Evolutionary conservation across 2,329 filamentous ascomycete species (phyloP), one percentile per base, ranked within the genome.

Genomic region (Arachnopeziza araneosa): DNA sequence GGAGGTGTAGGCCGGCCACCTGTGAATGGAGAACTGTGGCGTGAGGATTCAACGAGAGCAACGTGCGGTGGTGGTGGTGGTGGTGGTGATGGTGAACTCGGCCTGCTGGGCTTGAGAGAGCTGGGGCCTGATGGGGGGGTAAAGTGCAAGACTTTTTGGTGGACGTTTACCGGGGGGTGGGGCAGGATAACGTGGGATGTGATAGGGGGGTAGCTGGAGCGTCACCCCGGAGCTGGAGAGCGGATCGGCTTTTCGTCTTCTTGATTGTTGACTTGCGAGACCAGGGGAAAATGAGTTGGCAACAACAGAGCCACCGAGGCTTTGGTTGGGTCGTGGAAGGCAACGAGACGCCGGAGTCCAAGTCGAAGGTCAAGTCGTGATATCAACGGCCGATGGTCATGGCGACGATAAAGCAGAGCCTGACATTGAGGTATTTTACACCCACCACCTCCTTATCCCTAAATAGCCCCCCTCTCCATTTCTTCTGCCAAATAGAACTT

Each of bases 111-210:
- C 5, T 24, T 53, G 21, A 53, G 56, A 57, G 19, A 50, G 26
- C 36, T 32, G 49, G 50, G 24, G 50, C 49, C 17, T 12, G 54
- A 50, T 21, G 21, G 44, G 44, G 19, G 36, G 19, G 24, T 23
- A 36, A 36, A 17, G 55, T 56, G 30, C 6, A 52, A 50, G 57
- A 17, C 36, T 44, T 44, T 19, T 21, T n/a, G n/a, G 22, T 24
- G 52, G 26, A 49, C 17, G 55, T 60, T 54, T 51, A 57, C 30
- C 59, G 55, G 51, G 6, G 44, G 23, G 54, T 54, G 58, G 58
- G 54, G 58, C 54, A 60, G 49, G 19, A 52, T 19, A 32, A 54
- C 51, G 54, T 54, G 53, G 53, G 58, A 50, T 56, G 54, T 56
- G 57, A 52, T 57, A 48, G 24, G 24, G 52, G 52, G 52, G 24